phyloP scores from a whole-genome alignment of 768 basidiomycete genomes.

The Lyophyllum semitale region DNA sequence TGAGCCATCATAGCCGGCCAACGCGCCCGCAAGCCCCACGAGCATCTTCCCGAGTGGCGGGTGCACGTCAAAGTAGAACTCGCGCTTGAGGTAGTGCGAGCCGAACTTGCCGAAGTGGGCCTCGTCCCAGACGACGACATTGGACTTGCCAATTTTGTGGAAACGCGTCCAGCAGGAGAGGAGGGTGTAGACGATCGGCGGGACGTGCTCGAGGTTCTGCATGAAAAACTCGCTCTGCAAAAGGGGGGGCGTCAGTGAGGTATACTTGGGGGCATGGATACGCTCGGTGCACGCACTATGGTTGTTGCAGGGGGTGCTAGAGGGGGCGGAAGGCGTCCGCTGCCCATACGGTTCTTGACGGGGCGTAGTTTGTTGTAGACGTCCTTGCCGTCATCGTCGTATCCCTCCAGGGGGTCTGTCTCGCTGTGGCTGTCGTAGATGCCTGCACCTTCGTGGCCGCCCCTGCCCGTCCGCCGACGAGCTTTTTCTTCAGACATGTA shows the following conservation, averaged over 20 bases:
- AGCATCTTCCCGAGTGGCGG: slow-evolving; percentile 99
- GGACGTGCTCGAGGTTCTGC: slow-evolving; percentile 79
- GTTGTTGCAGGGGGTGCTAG: slow-evolving; percentile 69
- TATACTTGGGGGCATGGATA: slow-evolving; percentile 9
- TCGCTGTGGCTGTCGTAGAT: slow-evolving; percentile 17
- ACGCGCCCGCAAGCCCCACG: slow-evolving; percentile 88
- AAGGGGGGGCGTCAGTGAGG: slow-evolving; percentile 10
- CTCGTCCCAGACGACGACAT: slow-evolving; percentile 96
- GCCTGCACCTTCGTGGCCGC: slow-evolving; percentile 17
- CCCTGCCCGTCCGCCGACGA: slow-evolving; percentile 42
- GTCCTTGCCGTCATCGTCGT: slow-evolving; percentile 55
- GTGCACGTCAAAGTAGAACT: slow-evolving; percentile 99
- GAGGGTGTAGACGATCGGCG: slow-evolving; percentile 85
- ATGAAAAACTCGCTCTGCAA: slow-evolving; percentile 70
- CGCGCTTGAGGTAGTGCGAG: slow-evolving; percentile 95
- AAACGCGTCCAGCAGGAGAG: slow-evolving; percentile 95
- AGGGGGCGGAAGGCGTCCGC: slow-evolving; percentile 62
- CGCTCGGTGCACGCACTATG: slow-evolving; percentile 48
- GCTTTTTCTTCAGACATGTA: slow-evolving; percentile 71
- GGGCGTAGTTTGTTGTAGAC: slow-evolving; percentile 51
- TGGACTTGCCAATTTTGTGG: slow-evolving; percentile 86
- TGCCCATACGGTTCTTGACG: slow-evolving; percentile 42
- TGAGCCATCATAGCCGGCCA: slow-evolving; percentile 88
- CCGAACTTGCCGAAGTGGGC: slow-evolving; percentile 99
- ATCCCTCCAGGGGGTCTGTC: slow-evolving; percentile 30